Evolutionary conservation across 345 rosid species (phyloP), one percentile per base, ranked within the genome.

Genomic region (Aegle marmelos): DNA sequence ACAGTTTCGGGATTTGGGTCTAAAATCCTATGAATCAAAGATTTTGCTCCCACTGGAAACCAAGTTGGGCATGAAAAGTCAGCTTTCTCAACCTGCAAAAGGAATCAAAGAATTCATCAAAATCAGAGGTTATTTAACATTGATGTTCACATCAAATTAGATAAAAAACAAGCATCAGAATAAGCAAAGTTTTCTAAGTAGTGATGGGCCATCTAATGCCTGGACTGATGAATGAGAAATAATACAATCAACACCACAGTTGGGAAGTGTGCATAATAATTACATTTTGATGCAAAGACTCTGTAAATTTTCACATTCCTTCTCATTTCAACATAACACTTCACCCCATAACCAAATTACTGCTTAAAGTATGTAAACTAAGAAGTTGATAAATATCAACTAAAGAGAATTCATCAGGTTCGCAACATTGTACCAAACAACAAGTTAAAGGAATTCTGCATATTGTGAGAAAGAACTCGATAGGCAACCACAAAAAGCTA

Each of bases 1-100:
- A 95, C 99, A 39, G 89, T 91, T 88, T 85, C 93, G 63, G 98
- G 92, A 84, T 92, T 93, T 73, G 97, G 97, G 80, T 95, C 98
- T 85, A 95, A 83, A 78, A 95, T 93, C 75, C 90, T 89, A 37
- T 83, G 86, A 86, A 93, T 92, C 82, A 95, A 88, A 30, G 94
- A 82, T 84, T 90, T 95, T 48, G 97, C 97, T 60, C 90, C 98
- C 74, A 93, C 85, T 5, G 99, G 95, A 86, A 93, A 92, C 90
- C 93, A 92, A 57, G 97, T 85, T 50, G 99, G 98, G 78, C 94
- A 92, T 70, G 96, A 85, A 81, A 90, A 95, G 19, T 93, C 97
- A 70, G 96, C 99, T 73, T 48, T 88, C 71, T 91, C 93, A 61
- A 95, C 90, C 99, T 95, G 91, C 85, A 82, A n/a, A 63, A 53